These are phyloP conservation scores for Cubamyces lactineus DNA, from an alignment of 768 basidiomycete genomes.

Conservation along the genomic window DNA sequence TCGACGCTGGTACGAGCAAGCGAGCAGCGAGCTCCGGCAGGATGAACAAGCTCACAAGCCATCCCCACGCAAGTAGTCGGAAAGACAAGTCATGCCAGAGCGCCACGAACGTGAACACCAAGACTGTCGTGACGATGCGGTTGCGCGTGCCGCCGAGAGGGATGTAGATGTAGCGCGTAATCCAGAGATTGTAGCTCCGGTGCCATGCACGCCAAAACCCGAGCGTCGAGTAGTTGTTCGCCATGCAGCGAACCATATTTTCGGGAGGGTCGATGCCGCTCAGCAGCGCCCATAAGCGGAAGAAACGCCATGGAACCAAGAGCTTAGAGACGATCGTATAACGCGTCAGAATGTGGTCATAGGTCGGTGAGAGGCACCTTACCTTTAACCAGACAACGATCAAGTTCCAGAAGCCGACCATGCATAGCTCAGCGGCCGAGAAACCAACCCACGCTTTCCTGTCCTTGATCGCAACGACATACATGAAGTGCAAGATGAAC, in stretches of 20 bases:
- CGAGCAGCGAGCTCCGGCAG: slow-evolving; percentile 77
- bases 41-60: slow-evolving; percentile 91
- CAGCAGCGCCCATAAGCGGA: slow-evolving; percentile 88
- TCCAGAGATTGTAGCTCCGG: slow-evolving; percentile 94
- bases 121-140: slow-evolving; percentile 60
- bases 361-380: slow-evolving; percentile 24
- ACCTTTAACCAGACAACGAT: slow-evolving; percentile 98
- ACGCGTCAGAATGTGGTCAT: not conserved
- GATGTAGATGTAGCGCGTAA: slow-evolving; percentile 91
- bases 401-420: slow-evolving; percentile 98
- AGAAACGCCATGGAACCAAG: slow-evolving; percentile 94
- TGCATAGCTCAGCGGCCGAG: slow-evolving; percentile 77
- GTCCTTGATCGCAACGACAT: slow-evolving; percentile 96
- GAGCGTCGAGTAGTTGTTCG: slow-evolving; percentile 90
- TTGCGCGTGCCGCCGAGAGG: slow-evolving; percentile 80
- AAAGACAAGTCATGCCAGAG: slow-evolving; percentile 96
- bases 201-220: slow-evolving; percentile 99
- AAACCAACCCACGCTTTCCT: slow-evolving; percentile 78
- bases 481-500: slow-evolving; percentile 90
- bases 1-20: slow-evolving; percentile 60
- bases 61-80: slow-evolving; percentile 90
- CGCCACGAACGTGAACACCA: slow-evolving; percentile 96
- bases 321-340: slow-evolving; percentile 52
- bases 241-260: slow-evolving; percentile 99
- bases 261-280: slow-evolving; percentile 94